Evolutionary conservation across 805 yeast genomes (phyloP).

Genomic region (Ogataea paradorogensis): DNA sequence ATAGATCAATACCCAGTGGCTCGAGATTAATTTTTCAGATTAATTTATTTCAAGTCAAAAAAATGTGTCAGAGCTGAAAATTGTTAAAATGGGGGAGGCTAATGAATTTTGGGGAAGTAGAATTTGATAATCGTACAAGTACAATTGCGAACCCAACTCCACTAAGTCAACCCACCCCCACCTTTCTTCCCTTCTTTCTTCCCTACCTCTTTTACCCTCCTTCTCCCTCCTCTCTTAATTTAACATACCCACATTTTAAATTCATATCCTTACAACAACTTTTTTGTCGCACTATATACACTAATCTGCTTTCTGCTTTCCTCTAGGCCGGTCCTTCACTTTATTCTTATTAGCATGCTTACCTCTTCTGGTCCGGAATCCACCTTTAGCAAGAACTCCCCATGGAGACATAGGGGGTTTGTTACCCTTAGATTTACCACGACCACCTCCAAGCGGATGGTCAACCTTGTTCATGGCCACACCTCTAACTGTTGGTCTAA

Average conservation of each 20-base stretch:
- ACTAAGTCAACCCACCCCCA: no score
- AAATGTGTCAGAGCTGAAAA: neutral
- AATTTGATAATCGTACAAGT: no score
- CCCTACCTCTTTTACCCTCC: neutral
- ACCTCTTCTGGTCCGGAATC: conserved; percentile 90
- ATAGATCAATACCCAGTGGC: neutral
- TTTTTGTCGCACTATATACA: conserved; percentile 13
- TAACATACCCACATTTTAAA: neutral
- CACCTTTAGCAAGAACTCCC: conserved; percentile 91
- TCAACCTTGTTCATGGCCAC: conserved; percentile 96
- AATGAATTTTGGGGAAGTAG: no score
- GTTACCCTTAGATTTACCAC: conserved; percentile 98
- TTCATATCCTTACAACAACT: conserved; percentile 2
- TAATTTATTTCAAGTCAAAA: conserved; percentile 8
- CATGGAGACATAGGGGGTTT: conserved; percentile 93
- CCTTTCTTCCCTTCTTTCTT: no score
- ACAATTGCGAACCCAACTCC: no score
- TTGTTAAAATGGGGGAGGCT: neutral
- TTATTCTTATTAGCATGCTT: conserved; percentile 79
- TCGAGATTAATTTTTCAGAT: neutral
- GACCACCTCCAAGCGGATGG: conserved; percentile 99
- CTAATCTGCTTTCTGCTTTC: conserved; percentile 37
- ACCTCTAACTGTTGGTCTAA: conserved; percentile 95
- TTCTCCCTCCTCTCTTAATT: neutral
- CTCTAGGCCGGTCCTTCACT: conserved; percentile 90